phyloP scores from a whole-genome alignment of 495 filamentous ascomycete genomes.

The Trichocladium uniseriatum region DNA sequence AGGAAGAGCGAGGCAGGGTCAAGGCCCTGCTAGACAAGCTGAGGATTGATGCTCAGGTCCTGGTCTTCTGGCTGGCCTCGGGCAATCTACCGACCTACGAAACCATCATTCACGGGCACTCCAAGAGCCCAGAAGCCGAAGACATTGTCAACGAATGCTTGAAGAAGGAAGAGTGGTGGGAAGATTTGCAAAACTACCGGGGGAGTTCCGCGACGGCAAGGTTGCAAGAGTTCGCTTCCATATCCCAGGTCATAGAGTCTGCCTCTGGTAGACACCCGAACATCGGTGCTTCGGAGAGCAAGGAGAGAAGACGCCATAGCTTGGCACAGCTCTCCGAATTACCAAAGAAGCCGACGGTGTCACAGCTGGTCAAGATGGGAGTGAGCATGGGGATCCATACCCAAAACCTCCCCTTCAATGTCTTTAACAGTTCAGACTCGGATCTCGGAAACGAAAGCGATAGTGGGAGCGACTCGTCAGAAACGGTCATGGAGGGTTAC shows the following conservation, averaged over 20 bases:
- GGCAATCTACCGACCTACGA: conserved; percentile 67
- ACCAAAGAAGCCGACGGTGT: conserved; percentile 53
- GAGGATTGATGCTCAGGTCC: conserved; percentile 67
- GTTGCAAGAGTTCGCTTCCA: conserved; percentile 28
- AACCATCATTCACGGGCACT: conserved; percentile 61
- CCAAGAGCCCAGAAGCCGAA: conserved; percentile 36
- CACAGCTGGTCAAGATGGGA: conserved; percentile 52
- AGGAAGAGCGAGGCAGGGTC: conserved; percentile 66
- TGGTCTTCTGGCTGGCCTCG: conserved; percentile 74
- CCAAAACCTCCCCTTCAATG: conserved; percentile 56
- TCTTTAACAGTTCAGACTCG: conserved; percentile 46
- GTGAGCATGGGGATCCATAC: conserved; percentile 67
- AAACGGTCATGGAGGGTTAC: conserved; percentile 23
- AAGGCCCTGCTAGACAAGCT: conserved; percentile 69
- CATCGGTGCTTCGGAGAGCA: conserved; percentile 12
- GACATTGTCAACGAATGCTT: conserved; percentile 50
- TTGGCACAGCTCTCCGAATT: conserved; percentile 29
- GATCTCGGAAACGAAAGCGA: conserved; percentile 33
- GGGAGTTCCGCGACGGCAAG: conserved; percentile 46
- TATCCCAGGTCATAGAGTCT: conserved; percentile 26
- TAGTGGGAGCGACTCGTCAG: conserved; percentile 37
- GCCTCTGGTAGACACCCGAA: conserved; percentile 27
- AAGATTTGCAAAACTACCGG: conserved; percentile 56
- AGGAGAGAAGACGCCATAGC: conserved; percentile 28
- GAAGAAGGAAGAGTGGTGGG: conserved; percentile 73